A percentile compares a stretch with the other conserved stretches of the same genome.
Evolutionary conservation across 106 monocot genomes (phyloP).

Genomic region (Allium fistulosum): DNA sequence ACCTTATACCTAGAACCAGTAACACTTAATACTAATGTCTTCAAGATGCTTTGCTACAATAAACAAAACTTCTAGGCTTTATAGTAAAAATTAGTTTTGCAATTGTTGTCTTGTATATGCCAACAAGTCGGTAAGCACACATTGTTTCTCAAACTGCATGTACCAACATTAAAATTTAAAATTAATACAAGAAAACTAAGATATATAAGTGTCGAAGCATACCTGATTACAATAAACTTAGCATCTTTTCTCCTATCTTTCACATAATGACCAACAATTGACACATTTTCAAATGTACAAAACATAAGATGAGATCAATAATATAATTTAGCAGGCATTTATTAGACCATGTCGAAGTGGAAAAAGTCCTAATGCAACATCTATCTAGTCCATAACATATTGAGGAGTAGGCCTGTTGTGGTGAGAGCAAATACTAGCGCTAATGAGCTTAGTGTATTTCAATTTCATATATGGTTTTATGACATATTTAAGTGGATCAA

Average conservation of each 20-base stretch:
- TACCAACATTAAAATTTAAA: background rate
- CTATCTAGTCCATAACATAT: conserved; percentile 99
- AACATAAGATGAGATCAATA: no score
- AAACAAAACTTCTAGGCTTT: conserved; percentile 72
- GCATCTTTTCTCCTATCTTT: conserved; percentile 75
- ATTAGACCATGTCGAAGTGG: no score
- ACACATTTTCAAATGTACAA: conserved; percentile 97
- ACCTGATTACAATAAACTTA: conserved; percentile 94
- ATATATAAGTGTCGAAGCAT: no score
- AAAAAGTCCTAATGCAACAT: conserved; percentile 81
- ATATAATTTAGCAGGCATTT: no score
- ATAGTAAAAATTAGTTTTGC: conserved; percentile 92
- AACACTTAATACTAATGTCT: no score
- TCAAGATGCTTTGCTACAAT: conserved; percentile 30
- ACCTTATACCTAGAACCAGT: no score
- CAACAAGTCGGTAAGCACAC: conserved; percentile 97
- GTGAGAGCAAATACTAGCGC: conserved; percentile 97
- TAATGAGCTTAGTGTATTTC: conserved; percentile 69
- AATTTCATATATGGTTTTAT: no score
- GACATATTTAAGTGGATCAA: no score
- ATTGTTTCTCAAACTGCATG: conserved; percentile 83
- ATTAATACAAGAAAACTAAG: conserved; percentile 20
- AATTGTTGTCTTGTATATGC: conserved; percentile 97
- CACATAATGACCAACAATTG: conserved; percentile 90
- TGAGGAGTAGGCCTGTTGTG: conserved; percentile 96